Evolutionary conservation across 2,329 filamentous ascomycete species (phyloP).

Genomic region (Fusarium hainanense): DNA sequence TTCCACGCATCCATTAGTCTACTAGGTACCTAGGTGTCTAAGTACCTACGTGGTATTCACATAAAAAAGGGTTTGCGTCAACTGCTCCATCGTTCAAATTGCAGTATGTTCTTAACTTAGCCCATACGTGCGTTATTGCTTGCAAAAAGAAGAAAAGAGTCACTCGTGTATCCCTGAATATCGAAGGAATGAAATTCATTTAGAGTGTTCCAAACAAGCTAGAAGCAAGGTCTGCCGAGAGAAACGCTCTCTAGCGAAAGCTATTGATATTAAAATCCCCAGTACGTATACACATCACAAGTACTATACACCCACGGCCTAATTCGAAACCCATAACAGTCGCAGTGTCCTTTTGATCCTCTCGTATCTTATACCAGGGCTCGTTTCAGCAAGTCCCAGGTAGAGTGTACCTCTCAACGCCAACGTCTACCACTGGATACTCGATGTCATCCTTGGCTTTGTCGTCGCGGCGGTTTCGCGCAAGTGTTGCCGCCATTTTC

Average conservation of each 20-base stretch:
- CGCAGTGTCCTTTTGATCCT: neutral
- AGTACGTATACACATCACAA: neutral
- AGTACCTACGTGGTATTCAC: neutral
- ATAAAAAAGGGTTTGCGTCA: neutral
- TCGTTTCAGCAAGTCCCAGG: neutral
- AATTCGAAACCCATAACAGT: neutral
- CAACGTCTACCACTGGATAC: neutral
- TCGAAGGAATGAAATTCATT: neutral
- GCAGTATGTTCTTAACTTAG: neutral
- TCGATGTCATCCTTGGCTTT: neutral
- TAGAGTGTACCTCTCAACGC: neutral
- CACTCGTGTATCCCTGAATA: neutral
- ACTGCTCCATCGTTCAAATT: neutral
- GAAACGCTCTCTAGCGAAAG: neutral
- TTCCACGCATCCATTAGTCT: neutral
- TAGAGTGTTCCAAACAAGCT: neutral
- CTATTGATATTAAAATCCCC: constrained; percentile 1
- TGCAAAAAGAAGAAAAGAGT: too few relatives aligned
- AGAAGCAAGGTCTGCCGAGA: neutral
- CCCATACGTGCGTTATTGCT: neutral
- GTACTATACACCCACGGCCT: neutral
- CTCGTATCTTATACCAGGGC: neutral
- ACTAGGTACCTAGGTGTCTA: too few relatives aligned
- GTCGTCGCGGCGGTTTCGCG: neutral
- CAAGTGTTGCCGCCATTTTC: constrained; percentile 27